These are phyloP conservation scores for Nicotiana benthamiana DNA, from an alignment of 257 asterid species.

Conservation along the genomic window DNA sequence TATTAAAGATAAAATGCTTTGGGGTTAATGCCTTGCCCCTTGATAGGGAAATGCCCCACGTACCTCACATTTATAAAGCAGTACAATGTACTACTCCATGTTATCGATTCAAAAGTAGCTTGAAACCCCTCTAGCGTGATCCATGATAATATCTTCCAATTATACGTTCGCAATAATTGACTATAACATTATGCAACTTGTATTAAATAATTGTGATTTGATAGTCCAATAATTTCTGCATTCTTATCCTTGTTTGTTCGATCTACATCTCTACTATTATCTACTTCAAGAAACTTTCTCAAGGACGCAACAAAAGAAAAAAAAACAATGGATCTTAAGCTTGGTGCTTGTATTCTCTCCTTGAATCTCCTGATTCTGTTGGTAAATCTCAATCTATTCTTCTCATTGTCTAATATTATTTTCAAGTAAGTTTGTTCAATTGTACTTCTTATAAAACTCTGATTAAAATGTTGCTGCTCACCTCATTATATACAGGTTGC, in stretches of 20 bases:
- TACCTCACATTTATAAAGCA: too few species aligned
- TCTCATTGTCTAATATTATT: neutral
- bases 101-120: too few species aligned
- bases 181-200: neutral
- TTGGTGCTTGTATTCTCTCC: constrained; percentile 18
- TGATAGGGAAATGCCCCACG: too few species aligned
- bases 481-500: constrained; percentile 25
- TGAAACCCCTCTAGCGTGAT: neutral
- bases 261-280: neutral
- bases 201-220: neutral
- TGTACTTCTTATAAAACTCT: neutral
- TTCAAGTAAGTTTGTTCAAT: neutral
- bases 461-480: neutral
- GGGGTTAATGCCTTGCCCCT: too few species aligned
- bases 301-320: neutral
- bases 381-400: constrained; percentile 17
- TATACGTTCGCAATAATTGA: neutral
- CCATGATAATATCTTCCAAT: neutral
- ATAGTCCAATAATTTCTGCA: neutral
- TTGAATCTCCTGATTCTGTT: constrained; percentile 32
- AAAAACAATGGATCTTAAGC: constrained; percentile 26
- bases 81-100: too few species aligned
- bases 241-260: neutral
- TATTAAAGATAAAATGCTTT: too few species aligned
- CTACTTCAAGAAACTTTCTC: neutral